These are phyloP conservation scores for Aspergillus fijiensis DNA, from an alignment of 2,329 filamentous ascomycete genomes.

Conservation along the genomic window DNA sequence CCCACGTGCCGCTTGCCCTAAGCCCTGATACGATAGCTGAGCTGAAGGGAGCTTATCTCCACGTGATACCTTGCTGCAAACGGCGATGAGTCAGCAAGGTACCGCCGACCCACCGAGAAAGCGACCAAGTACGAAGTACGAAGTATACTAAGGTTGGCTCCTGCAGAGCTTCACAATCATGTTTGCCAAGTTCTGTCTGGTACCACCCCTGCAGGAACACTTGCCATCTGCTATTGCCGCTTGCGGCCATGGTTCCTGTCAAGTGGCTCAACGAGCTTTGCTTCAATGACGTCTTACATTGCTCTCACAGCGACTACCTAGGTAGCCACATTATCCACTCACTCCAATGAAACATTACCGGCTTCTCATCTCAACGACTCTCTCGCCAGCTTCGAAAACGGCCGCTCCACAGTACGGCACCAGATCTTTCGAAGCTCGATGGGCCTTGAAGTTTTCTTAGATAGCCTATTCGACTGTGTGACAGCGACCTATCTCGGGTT, in stretches of 20 bases:
- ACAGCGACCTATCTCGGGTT: neutral
- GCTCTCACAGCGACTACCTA: neutral
- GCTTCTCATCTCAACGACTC: neutral
- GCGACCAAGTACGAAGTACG: neutral
- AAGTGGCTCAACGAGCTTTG: neutral
- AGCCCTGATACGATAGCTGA: conserved; percentile 20
- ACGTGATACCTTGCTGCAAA: neutral
- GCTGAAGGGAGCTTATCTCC: neutral
- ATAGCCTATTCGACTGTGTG: neutral
- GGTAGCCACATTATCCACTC: neutral
- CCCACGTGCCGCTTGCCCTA: conserved; percentile 26
- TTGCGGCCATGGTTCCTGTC: conserved; percentile 1
- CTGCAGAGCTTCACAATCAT: neutral
- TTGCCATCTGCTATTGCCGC: neutral
- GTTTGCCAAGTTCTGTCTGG: neutral
- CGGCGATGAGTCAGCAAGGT: conserved; percentile 4
- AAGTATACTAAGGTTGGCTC: neutral
- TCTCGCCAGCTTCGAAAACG: neutral
- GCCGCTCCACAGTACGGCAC: neutral
- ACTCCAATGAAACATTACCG: neutral
- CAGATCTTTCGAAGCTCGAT: neutral
- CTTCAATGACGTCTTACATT: conserved; percentile 4
- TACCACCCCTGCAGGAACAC: conserved; percentile 6
- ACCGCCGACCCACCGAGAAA: neutral
- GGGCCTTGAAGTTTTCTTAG: neutral